These are phyloP conservation scores for Guadua angustifolia DNA, from an alignment of 176 grass and related monocot genomes.

Conservation along the genomic window DNA sequence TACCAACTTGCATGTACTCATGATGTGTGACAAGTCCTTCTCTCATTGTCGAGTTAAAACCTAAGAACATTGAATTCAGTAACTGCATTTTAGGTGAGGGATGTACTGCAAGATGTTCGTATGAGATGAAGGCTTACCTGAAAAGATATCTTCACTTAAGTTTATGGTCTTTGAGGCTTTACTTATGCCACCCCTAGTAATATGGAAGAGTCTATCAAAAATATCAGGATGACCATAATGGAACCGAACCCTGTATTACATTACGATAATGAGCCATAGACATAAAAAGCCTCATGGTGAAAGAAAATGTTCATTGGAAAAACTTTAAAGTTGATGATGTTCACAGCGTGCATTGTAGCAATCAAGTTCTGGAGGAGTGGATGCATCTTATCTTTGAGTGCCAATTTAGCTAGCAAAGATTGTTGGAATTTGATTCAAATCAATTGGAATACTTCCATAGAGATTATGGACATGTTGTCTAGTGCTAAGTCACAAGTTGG, in stretches of 20 bases:
- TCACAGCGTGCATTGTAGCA: too few species aligned
- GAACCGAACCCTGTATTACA: conserved; percentile 79
- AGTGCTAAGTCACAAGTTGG: too few species aligned
- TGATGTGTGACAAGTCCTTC: conserved; percentile 90
- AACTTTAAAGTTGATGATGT: too few species aligned
- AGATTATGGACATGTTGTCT: too few species aligned
- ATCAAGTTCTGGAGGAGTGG: too few species aligned
- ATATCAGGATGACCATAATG: conserved; percentile 99
- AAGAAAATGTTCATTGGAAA: background rate
- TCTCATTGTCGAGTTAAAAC: conserved; percentile 94
- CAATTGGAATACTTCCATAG: too few species aligned
- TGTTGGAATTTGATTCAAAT: too few species aligned
- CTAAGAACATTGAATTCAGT: conserved; percentile 53
- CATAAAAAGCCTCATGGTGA: conserved; percentile 1
- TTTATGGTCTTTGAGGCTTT: conserved; percentile 97
- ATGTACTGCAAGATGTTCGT: background rate
- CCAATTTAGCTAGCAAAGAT: too few species aligned
- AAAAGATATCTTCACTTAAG: conserved; percentile 98
- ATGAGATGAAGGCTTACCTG: conserved; percentile 56
- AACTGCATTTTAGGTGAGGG: conserved; percentile 23
- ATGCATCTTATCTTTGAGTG: too few species aligned
- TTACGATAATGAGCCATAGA: conserved; percentile 14
- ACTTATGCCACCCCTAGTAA: conserved; percentile 96
- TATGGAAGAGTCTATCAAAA: conserved; percentile 99
- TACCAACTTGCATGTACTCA: conserved; percentile 98